These are phyloP conservation scores for Chytridiales sp. DNA, from an alignment of 371 early-diverging fungal genomes.

Conservation along the genomic window DNA sequence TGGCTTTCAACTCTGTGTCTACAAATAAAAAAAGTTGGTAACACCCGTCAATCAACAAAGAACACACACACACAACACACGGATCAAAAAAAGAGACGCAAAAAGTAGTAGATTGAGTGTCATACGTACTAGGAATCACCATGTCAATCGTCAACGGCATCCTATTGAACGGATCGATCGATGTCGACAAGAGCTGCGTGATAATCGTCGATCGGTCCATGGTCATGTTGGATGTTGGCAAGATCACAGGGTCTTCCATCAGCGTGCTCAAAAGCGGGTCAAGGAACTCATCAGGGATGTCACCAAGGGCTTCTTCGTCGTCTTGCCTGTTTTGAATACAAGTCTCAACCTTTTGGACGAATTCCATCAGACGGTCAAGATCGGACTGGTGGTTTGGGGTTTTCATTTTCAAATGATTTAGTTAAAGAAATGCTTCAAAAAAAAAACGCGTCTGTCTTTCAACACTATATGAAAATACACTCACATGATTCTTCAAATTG, in stretches of 20 bases:
- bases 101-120: background rate
- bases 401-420: background rate
- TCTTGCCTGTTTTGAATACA: conserved; percentile 46
- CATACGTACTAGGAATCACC: conserved; percentile 37
- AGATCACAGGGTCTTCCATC: conserved; percentile 97
- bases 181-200: conserved; percentile 89
- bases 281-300: conserved; percentile 90
- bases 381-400: conserved; percentile 26
- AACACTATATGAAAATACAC: background rate
- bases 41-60: too few relatives aligned
- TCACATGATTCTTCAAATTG: conserved; percentile 57
- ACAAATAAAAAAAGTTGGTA: background rate
- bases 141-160: conserved; percentile 43
- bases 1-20: conserved; percentile 37
- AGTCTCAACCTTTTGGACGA: conserved; percentile 38
- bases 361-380: conserved; percentile 25
- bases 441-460: background rate
- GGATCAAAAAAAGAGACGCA: background rate
- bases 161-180: conserved; percentile 83
- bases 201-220: conserved; percentile 94
- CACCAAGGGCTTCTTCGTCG: conserved; percentile 82
- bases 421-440: background rate
- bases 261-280: conserved; percentile 92
- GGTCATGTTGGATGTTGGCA: conserved; percentile 83
- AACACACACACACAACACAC: background rate